A percentile compares a stretch with the other conserved stretches of the same genome.
These are phyloP conservation scores for Limnanthes douglasii DNA, from an alignment of 345 rosid species.

Conservation along the genomic window DNA sequence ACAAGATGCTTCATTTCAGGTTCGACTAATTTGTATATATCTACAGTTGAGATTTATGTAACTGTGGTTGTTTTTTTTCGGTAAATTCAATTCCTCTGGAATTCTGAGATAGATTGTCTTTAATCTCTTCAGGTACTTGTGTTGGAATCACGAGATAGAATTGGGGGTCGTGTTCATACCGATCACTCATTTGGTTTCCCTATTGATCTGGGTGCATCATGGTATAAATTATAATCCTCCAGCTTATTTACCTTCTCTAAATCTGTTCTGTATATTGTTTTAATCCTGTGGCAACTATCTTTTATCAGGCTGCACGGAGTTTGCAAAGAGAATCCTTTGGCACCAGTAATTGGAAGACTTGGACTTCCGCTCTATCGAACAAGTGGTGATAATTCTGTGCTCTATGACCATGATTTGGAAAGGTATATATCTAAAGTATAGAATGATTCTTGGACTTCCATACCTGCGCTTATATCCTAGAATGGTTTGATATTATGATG, in stretches of 20 bases:
- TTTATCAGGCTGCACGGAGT: constrained; percentile 84
- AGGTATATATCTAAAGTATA: constrained; percentile 53
- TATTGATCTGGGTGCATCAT: constrained; percentile 94
- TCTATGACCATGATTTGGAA: constrained; percentile 93
- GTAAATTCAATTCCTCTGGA: neutral
- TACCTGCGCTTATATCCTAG: too few species aligned
- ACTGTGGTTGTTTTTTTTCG: constrained; percentile 1
- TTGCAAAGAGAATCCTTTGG: constrained; percentile 85
- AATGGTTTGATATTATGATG: too few species aligned
- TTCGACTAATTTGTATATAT: too few species aligned
- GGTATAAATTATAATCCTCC: constrained; percentile 24
- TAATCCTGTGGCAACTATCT: constrained; percentile 3
- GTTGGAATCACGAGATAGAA: constrained; percentile 75
- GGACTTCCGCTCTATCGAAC: constrained; percentile 90
- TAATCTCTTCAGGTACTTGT: constrained; percentile 65
- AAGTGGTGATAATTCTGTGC: constrained; percentile 86
- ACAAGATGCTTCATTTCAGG: constrained; percentile 85
- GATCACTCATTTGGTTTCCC: constrained; percentile 87
- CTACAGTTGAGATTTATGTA: too few species aligned
- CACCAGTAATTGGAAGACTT: constrained; percentile 70
- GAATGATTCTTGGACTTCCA: too few species aligned
- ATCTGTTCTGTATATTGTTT: neutral
- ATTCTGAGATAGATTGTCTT: neutral
- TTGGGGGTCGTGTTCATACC: constrained; percentile 80
- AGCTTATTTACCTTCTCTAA: neutral